A percentile compares a stretch with the other conserved stretches of the same genome.
Conservation (phyloP, 2,329 filamentous ascomycete species). For the Phyllosticta ampelicida region DNA sequence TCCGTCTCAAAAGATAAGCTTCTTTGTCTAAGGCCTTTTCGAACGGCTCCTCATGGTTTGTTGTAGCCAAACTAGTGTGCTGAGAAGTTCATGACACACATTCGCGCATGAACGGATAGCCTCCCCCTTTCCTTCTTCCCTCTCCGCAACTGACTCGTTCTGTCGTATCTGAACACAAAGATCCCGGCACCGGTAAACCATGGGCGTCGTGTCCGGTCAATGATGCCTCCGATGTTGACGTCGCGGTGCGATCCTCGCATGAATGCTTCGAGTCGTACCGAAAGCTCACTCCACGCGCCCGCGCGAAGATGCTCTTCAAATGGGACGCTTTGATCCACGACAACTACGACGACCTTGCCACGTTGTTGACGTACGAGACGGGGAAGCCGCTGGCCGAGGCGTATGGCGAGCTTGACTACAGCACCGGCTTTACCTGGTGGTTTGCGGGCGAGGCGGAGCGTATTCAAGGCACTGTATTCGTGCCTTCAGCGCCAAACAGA, state of each 20-base stretch:
- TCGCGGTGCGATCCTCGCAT: constrained; percentile 48
- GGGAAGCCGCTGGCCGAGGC: constrained; percentile 43
- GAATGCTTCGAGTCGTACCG: constrained; percentile 50
- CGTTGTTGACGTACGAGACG: constrained; percentile 50
- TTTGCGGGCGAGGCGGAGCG: constrained; percentile 51
- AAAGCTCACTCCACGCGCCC: constrained; percentile 48
- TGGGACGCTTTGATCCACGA: constrained; percentile 56
- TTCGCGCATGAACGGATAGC: not conserved
- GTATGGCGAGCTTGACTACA: constrained; percentile 44
- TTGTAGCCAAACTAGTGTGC: not conserved
- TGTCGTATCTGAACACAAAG: constrained; percentile 22
- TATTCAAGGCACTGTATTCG: constrained; percentile 51
- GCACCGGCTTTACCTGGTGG: constrained; percentile 46
- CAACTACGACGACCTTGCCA: constrained; percentile 51
- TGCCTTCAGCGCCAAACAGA: constrained; percentile 50
- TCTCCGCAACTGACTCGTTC: not conserved
- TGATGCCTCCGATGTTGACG: constrained; percentile 49
- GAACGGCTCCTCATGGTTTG: not conserved
- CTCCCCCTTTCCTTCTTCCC: not conserved
- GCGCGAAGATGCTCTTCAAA: constrained; percentile 52
- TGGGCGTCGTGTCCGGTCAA: constrained; percentile 40
- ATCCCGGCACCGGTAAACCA: constrained; percentile 39
- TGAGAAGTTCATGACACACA: not conserved
- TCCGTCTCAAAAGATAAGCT: not conserved
- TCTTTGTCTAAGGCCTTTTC: not conserved